Conservation (phyloP, 148 eudicot species). For the Spergularia bocconei region DNA sequence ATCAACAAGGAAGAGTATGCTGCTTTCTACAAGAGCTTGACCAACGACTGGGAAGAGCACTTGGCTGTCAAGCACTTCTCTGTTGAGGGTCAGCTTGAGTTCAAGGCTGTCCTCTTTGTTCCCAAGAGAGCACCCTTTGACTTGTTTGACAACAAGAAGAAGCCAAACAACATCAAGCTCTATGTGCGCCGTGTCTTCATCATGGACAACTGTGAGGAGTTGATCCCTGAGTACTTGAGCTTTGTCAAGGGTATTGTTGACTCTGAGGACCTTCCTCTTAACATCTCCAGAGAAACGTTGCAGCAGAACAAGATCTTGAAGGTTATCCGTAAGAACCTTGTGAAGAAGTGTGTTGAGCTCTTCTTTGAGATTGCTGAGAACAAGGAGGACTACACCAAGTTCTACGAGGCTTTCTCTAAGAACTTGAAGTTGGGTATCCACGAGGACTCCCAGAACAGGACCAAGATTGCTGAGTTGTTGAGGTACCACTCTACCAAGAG, state of each 20-base stretch:
- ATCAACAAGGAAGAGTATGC: slow-evolving; percentile 70
- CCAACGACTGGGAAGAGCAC: slow-evolving; percentile 79
- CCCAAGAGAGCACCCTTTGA: slow-evolving; percentile 89
- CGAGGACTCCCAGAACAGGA: slow-evolving; percentile 69
- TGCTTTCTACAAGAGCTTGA: slow-evolving; percentile 71
- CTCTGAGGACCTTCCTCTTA: slow-evolving; percentile 81
- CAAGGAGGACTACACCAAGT: slow-evolving; percentile 81
- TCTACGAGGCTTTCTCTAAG: slow-evolving; percentile 79
- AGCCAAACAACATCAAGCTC: slow-evolving; percentile 83
- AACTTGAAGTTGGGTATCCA: slow-evolving; percentile 84
- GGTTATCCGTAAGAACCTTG: slow-evolving; percentile 84
- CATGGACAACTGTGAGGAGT: slow-evolving; percentile 90
- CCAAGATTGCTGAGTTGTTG: slow-evolving; percentile 68
- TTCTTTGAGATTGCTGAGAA: slow-evolving; percentile 90
- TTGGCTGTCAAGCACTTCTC: slow-evolving; percentile 90
- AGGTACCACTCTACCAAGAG: slow-evolving; percentile 93
- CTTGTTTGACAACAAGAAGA: slow-evolving; percentile 77
- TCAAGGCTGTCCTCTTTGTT: slow-evolving; percentile 78
- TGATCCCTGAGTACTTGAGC: slow-evolving; percentile 78
- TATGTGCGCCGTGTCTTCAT: slow-evolving; percentile 81
- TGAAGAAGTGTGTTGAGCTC: slow-evolving; percentile 82
- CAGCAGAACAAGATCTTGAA: slow-evolving; percentile 87
- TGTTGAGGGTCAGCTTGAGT: slow-evolving; percentile 85
- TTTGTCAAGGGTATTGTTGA: slow-evolving; percentile 89
- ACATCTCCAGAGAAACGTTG: slow-evolving; percentile 72